Percentiles rank a stretch among this genome's conserved stretches.
Evolutionary conservation across 148 eudicot species (phyloP).

Genomic region (Limonium bicolor): DNA sequence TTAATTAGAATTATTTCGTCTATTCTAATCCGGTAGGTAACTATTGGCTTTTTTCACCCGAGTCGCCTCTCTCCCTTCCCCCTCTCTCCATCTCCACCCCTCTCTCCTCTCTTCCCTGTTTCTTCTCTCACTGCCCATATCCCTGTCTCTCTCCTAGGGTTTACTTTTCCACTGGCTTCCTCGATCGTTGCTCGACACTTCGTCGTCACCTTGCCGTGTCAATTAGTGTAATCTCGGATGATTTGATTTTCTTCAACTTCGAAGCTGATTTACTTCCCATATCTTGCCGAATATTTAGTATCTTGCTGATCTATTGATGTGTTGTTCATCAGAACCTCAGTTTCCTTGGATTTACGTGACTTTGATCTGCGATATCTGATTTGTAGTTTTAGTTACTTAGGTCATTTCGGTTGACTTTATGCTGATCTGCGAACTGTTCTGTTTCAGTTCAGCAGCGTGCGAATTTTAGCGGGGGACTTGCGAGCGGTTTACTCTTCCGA

Average conservation of each 20-base stretch:
- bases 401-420: conserved; percentile 2
- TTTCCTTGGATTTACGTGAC: too few species aligned
- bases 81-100: conserved; percentile 2
- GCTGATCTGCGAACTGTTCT: conserved; percentile 1
- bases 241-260: conserved; percentile 5
- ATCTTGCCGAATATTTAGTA: neutral
- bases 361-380: too few species aligned
- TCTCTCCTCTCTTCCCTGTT: conserved; percentile 10
- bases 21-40: neutral
- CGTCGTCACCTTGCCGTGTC: conserved; percentile 7
- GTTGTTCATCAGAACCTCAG: too few species aligned
- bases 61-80: conserved; percentile 1
- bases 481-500: neutral
- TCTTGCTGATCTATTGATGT: neutral
- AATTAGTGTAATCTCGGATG: conserved; percentile 16
- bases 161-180: conserved; percentile 4
- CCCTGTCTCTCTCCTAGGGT: conserved; percentile 44
- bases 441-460: neutral
- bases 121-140: too few species aligned
- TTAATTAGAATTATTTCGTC: neutral
- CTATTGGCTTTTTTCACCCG: neutral
- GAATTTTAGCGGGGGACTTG: neutral
- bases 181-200: conserved; percentile 16
- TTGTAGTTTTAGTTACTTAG: neutral
- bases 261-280: conserved; percentile 1